These are phyloP conservation scores for Erysiphe neolycopersici DNA, from an alignment of 2,329 filamentous ascomycete genomes.

Conservation along the genomic window DNA sequence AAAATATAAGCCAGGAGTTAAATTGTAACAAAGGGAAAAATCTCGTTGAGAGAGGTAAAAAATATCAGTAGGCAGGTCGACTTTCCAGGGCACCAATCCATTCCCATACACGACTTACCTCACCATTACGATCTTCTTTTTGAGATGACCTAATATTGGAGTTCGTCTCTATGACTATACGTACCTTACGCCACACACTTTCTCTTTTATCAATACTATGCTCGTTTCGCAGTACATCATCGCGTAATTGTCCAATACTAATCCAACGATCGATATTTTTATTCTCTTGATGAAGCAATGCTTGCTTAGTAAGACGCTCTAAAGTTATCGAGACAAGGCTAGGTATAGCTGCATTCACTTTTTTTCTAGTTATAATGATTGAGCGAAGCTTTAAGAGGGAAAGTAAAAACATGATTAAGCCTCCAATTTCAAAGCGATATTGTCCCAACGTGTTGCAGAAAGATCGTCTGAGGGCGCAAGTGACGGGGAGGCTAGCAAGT, in stretches of 20 bases:
- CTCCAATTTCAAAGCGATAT: constrained; percentile 65
- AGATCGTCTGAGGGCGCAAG: constrained; percentile 53
- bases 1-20: too few species aligned
- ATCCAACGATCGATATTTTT: constrained; percentile 51
- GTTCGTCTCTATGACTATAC: constrained; percentile 71
- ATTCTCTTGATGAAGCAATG: constrained; percentile 44
- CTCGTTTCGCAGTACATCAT: constrained; percentile 66
- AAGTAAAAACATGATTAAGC: constrained; percentile 25
- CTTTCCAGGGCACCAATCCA: constrained; percentile 32
- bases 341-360: constrained; percentile 42
- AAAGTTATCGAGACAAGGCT: constrained; percentile 63
- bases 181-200: constrained; percentile 60
- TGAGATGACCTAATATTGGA: constrained; percentile 61
- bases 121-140: constrained; percentile 38
- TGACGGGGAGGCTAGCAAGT: constrained; percentile 73
- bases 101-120: constrained; percentile 40
- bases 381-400: constrained; percentile 34
- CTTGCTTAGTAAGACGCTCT: constrained; percentile 58
- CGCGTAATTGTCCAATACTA: constrained; percentile 65
- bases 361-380: constrained; percentile 32
- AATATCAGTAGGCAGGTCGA: neutral
- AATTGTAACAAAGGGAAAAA: too few species aligned
- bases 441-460: constrained; percentile 56
- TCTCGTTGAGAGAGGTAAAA: too few species aligned
- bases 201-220: constrained; percentile 53